Conservation (phyloP, 1,139 yeast genomes). For the Pichia sp. region DNA sequence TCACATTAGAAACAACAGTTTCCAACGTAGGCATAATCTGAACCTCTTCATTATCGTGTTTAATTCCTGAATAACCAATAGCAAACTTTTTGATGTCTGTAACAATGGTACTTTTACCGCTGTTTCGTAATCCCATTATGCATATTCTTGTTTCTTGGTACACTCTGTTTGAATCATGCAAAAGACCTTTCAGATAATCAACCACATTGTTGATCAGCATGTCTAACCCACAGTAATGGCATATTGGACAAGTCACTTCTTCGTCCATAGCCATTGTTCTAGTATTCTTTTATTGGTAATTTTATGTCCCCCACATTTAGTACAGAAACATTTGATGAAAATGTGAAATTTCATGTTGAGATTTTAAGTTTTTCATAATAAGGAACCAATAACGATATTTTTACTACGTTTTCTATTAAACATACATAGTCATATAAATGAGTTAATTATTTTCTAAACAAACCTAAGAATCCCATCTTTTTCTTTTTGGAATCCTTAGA, state of each 20-base stretch:
- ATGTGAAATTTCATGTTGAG: neutral
- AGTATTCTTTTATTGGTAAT: neutral
- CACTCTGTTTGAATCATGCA: neutral
- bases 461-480: conserved; percentile 8
- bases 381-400: no score
- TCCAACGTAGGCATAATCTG: conserved; percentile 23
- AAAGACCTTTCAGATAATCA: neutral
- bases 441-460: conserved; percentile 3
- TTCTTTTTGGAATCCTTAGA: neutral
- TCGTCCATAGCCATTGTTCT: neutral
- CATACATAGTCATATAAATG: neutral
- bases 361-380: neutral
- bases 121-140: conserved; percentile 22
- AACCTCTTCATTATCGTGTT: neutral
- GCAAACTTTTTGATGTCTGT: neutral
- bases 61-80: neutral
- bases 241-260: neutral
- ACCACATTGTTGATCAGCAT: neutral
- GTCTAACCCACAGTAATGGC: neutral
- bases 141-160: conserved; percentile 13
- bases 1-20: conserved; percentile 6
- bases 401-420: neutral
- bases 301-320: neutral
- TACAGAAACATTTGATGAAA: neutral
- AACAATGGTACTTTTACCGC: conserved; percentile 26